Conservation (phyloP, 371 early-diverging fungal genomes). For the Saksenaea oblongispora region DNA sequence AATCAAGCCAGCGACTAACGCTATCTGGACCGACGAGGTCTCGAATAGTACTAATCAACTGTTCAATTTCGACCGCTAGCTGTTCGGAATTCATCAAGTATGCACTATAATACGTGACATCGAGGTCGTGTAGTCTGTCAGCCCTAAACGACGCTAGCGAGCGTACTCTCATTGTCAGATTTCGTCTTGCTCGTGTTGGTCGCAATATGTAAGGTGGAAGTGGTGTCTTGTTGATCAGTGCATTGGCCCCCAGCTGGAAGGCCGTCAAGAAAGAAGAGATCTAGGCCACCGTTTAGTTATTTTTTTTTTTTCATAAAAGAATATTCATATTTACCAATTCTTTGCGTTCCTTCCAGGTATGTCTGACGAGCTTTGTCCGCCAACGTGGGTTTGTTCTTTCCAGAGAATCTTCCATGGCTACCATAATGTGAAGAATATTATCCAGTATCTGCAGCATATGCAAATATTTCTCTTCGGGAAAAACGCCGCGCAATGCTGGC, state of each 20-base stretch:
- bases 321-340: conserved; percentile 26
- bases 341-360: conserved; percentile 48
- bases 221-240: conserved; percentile 45
- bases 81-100: conserved; percentile 53
- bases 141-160: conserved; percentile 20
- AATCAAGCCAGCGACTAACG: conserved; percentile 45
- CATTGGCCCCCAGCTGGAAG: conserved; percentile 41
- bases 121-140: conserved; percentile 32
- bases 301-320: not conserved
- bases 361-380: conserved; percentile 32
- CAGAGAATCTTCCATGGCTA: conserved; percentile 42
- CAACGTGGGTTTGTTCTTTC: conserved; percentile 33
- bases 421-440: conserved; percentile 42
- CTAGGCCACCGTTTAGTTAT: conserved; percentile 12
- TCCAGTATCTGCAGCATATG: conserved; percentile 42
- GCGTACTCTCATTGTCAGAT: conserved; percentile 40
- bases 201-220: conserved; percentile 43
- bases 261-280: conserved; percentile 43
- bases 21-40: conserved; percentile 50
- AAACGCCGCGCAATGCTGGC: conserved; percentile 48
- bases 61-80: conserved; percentile 44
- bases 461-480: conserved; percentile 42
- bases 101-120: conserved; percentile 45
- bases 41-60: conserved; percentile 35
- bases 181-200: conserved; percentile 43